Percentiles rank a stretch among this genome's conserved stretches.
Conservation (phyloP, 83 land plant species). For the Isoetes engelmannii region DNA sequence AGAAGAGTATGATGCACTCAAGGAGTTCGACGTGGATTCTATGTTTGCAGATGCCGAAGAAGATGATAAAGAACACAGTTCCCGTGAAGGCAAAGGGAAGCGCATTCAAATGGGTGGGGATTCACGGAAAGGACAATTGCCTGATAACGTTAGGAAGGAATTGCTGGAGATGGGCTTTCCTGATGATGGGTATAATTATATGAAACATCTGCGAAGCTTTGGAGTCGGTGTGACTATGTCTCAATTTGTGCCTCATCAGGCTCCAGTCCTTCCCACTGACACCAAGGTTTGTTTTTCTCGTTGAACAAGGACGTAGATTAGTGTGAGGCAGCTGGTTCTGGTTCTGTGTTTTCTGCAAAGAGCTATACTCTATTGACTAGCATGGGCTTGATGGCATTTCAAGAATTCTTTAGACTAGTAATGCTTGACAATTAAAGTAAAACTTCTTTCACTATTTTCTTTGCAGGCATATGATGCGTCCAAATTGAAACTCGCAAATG, state of each 20-base stretch:
- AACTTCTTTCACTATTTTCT: neutral
- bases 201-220: slow-evolving; percentile 67
- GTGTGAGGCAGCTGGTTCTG: no score
- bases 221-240: slow-evolving; percentile 59
- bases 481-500: slow-evolving; percentile 35
- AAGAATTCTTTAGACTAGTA: no score
- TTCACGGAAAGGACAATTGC: slow-evolving; percentile 10
- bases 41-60: slow-evolving; percentile 66
- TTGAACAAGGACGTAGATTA: no score
- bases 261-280: slow-evolving; percentile 36
- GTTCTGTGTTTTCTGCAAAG: no score
- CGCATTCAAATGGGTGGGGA: neutral
- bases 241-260: slow-evolving; percentile 46
- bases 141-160: slow-evolving; percentile 73
- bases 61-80: slow-evolving; percentile 20
- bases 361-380: no score
- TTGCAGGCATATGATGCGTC: slow-evolving; percentile 88
- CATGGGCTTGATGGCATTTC: no score
- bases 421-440: neutral
- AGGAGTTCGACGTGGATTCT: slow-evolving; percentile 28
- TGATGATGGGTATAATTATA: slow-evolving; percentile 92
- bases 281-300: no score
- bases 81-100: neutral
- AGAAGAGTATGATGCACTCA: neutral
- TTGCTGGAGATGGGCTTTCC: slow-evolving; percentile 86